phyloP scores from a whole-genome alignment of 2,329 filamentous ascomycete species.

The Verticillium longisporum region DNA sequence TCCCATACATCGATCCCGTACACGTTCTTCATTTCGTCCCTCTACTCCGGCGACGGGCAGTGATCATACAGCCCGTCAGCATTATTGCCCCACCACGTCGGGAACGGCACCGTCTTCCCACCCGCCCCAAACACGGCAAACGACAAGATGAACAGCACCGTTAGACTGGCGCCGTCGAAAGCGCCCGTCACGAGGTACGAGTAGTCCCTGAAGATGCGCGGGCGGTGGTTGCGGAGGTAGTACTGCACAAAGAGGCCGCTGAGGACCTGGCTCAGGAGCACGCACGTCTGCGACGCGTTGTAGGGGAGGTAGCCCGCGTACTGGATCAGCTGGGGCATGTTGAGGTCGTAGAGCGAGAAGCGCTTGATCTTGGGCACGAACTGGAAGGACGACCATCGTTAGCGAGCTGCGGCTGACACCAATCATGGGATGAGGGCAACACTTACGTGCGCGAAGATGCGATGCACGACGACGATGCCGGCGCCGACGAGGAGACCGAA shows the following conservation, averaged over 20 bases:
- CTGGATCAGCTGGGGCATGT: conserved; percentile 47
- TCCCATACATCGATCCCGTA: no score
- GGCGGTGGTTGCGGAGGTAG: conserved; percentile 45
- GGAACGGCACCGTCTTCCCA: conserved; percentile 35
- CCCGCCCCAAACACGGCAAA: conserved; percentile 50
- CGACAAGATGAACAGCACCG: conserved; percentile 43
- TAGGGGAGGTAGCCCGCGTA: conserved; percentile 48
- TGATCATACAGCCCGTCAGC: conserved; percentile 38
- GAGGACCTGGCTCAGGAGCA: conserved; percentile 38
- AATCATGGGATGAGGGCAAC: not conserved
- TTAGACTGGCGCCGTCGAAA: conserved; percentile 42
- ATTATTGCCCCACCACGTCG: conserved; percentile 50
- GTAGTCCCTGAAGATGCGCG: conserved; percentile 45
- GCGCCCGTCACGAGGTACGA: conserved; percentile 46
- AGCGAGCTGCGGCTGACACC: not conserved
- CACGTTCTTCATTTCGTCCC: no score
- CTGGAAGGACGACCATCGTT: conserved; percentile 16
- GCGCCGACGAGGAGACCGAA: conserved; percentile 42
- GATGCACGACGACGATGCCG: conserved; percentile 34
- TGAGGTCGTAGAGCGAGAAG: conserved; percentile 36
- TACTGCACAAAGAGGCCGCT: conserved; percentile 42
- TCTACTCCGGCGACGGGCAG: conserved; percentile 30
- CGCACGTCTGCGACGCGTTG: conserved; percentile 48
- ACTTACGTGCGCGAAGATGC: conserved; percentile 31
- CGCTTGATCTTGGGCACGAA: conserved; percentile 37